Evolutionary conservation across 768 basidiomycete genomes (phyloP).

Genomic region (Boletus vermiculosoides): DNA sequence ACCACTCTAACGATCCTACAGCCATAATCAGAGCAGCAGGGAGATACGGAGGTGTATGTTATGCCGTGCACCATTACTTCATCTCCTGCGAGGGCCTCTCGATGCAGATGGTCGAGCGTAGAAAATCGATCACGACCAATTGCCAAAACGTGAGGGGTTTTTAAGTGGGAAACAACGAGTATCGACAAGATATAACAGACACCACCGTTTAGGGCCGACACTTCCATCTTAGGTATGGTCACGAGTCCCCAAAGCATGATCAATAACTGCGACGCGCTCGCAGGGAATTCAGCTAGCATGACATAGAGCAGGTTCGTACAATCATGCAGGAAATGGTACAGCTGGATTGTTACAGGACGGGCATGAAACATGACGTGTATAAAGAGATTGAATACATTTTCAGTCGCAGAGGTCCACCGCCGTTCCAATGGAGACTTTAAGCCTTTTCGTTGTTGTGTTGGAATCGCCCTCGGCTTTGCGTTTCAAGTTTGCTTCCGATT

Average conservation of each 20-base stretch:
- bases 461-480: constrained; percentile 28
- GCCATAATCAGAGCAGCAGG: constrained; percentile 55
- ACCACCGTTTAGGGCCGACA: constrained; percentile 37
- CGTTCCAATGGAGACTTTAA: constrained; percentile 69
- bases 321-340: not conserved
- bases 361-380: not conserved
- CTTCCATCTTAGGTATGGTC: not conserved
- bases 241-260: not conserved
- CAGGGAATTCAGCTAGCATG: not conserved
- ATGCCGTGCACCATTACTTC: constrained; percentile 87
- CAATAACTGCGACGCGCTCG: too few relatives aligned
- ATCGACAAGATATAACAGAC: not conserved
- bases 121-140: constrained; percentile 39
- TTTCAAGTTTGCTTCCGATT: constrained; percentile 32
- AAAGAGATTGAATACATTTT: constrained; percentile 4
- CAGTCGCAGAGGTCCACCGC: constrained; percentile 77
- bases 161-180: too few relatives aligned
- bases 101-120: constrained; percentile 42
- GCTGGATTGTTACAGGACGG: not conserved
- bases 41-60: constrained; percentile 88
- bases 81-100: constrained; percentile 84
- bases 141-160: constrained; percentile 48
- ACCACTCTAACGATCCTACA: constrained; percentile 83
- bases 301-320: not conserved
- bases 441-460: constrained; percentile 45